Evolutionary conservation across 176 grass and related monocot species (phyloP).

Genomic region (Pharus latifolius): DNA sequence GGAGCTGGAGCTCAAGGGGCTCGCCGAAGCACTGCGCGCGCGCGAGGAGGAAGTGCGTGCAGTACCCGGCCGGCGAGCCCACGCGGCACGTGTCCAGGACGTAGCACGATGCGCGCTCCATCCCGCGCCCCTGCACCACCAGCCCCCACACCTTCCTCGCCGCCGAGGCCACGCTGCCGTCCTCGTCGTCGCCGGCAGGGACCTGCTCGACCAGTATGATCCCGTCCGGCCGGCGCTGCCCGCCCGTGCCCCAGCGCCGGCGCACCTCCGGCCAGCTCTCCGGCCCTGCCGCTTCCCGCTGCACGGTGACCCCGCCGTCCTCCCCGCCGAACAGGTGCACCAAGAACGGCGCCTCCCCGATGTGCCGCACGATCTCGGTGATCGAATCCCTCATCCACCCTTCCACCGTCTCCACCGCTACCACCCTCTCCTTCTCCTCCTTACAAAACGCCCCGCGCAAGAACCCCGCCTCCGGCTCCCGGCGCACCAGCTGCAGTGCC

Average conservation of each 20-base stretch:
- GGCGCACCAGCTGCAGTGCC: slow-evolving; percentile 1
- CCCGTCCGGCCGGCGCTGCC: slow-evolving; percentile 49
- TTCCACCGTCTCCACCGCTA: slow-evolving; percentile 20
- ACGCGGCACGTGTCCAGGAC: slow-evolving; percentile 76
- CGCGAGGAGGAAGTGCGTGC: slow-evolving; percentile 88
- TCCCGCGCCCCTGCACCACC: slow-evolving; percentile 49
- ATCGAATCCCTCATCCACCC: slow-evolving; percentile 36
- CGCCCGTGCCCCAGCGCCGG: slow-evolving; percentile 36
- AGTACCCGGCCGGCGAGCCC: slow-evolving; percentile 52
- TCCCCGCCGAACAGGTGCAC: slow-evolving; percentile 38
- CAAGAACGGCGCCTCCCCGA: slow-evolving; percentile 49
- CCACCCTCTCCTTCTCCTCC: neutral
- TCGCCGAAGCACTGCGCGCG: slow-evolving; percentile 80
- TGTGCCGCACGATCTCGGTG: slow-evolving; percentile 46
- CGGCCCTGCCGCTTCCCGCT: slow-evolving; percentile 41
- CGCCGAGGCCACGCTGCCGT: neutral
- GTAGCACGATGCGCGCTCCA: slow-evolving; percentile 46
- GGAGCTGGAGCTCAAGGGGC: slow-evolving; percentile 54
- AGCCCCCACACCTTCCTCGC: slow-evolving; percentile 28
- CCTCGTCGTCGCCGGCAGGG: slow-evolving; percentile 6
- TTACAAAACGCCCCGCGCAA: neutral
- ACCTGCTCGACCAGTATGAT: slow-evolving; percentile 74
- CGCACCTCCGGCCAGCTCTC: slow-evolving; percentile 48
- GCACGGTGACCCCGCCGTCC: slow-evolving; percentile 33
- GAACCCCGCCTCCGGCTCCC: neutral